phyloP scores from a whole-genome alignment of 1,139 yeast species.

The Suhomyces coccinellae region DNA sequence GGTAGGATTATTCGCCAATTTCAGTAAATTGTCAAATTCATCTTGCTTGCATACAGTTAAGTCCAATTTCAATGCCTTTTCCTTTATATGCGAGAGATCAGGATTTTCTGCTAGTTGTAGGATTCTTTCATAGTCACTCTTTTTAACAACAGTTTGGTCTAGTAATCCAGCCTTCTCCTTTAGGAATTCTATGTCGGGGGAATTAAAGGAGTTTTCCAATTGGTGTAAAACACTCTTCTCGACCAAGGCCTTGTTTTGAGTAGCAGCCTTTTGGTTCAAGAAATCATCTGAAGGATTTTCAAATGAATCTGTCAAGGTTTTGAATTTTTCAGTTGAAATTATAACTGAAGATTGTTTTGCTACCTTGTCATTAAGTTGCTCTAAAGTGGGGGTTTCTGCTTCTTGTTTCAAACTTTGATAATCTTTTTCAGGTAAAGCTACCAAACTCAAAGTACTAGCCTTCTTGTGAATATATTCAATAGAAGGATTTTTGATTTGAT shows the following conservation, averaged over 20 bases:
- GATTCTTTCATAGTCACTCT: background rate
- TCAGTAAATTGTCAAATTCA: constrained; percentile 1
- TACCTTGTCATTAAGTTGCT: constrained; percentile 22
- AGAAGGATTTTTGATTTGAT: constrained; percentile 13
- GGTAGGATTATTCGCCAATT: constrained; percentile 6
- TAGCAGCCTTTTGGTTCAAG: constrained; percentile 19
- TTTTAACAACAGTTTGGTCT: constrained; percentile 3
- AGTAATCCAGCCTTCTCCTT: constrained; percentile 3
- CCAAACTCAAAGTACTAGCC: constrained; percentile 9
- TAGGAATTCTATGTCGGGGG: constrained; percentile 6
- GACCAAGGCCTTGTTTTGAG: constrained; percentile 21
- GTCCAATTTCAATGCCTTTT: constrained; percentile 7
- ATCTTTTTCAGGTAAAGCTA: constrained; percentile 11
- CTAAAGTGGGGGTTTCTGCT: constrained; percentile 8
- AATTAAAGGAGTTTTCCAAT: constrained; percentile 15
- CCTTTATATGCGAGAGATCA: constrained; percentile 2
- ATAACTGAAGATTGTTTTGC: constrained; percentile 23
- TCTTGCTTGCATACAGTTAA: background rate
- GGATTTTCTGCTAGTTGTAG: background rate
- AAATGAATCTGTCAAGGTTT: constrained; percentile 17
- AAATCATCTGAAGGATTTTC: constrained; percentile 33
- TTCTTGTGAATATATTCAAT: constrained; percentile 15
- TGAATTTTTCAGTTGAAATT: constrained; percentile 8
- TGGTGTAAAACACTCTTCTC: constrained; percentile 22
- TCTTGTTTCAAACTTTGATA: constrained; percentile 1